These are phyloP conservation scores for Salix brachista DNA, from an alignment of 345 rosid species.

Conservation along the genomic window DNA sequence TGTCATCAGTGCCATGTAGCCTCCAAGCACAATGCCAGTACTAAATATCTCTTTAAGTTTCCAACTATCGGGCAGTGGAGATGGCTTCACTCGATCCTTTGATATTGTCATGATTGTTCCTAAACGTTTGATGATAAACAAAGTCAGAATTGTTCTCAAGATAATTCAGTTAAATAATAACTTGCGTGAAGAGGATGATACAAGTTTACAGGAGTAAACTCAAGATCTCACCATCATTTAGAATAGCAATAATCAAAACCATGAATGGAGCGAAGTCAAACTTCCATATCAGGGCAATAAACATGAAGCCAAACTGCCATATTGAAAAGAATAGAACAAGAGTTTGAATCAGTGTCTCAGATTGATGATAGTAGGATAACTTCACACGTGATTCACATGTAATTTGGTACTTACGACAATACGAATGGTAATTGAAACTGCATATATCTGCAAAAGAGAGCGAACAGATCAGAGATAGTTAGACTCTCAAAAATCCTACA, in stretches of 20 bases:
- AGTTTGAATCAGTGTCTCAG: not conserved
- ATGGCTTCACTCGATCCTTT: conserved; percentile 81
- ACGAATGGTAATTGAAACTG: conserved; percentile 91
- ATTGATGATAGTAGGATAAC: not conserved
- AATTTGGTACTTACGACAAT: conserved; percentile 59
- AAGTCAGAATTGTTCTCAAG: conserved; percentile 11
- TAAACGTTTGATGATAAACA: conserved; percentile 7
- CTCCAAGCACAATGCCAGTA: conserved; percentile 79
- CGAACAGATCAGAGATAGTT: conserved; percentile 7
- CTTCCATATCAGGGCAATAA: conserved; percentile 81
- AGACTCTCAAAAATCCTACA: not conserved
- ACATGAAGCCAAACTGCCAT: conserved; percentile 85
- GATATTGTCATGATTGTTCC: conserved; percentile 94
- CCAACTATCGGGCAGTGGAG: conserved; percentile 92
- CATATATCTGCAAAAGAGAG: conserved; percentile 62
- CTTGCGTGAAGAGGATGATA: not conserved
- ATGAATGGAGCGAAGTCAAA: conserved; percentile 87
- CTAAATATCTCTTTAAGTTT: conserved; percentile 76
- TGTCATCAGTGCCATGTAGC: conserved; percentile 78
- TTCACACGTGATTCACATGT: not conserved
- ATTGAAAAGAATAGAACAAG: not conserved
- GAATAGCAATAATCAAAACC: conserved; percentile 87
- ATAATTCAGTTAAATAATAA: not conserved
- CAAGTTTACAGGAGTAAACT: not conserved
- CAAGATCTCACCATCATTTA: conserved; percentile 67